Evolutionary conservation across 352 stramenopile species (phyloP), one percentile per base, ranked within the genome.

Genomic region (Salisapilia sapeloensis): DNA sequence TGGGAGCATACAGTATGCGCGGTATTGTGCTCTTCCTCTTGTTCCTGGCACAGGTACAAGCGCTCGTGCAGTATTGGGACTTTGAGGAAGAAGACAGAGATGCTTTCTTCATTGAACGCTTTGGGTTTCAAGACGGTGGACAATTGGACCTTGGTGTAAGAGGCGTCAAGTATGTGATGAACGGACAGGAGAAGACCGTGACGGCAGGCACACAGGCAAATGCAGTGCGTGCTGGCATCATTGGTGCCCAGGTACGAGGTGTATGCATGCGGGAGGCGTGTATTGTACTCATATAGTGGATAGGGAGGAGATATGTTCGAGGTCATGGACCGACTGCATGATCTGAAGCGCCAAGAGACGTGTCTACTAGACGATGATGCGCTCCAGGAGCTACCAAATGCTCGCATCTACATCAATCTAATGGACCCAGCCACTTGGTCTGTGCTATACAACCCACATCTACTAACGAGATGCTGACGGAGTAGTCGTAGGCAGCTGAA

Each of bases 61-160:
- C 25, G 14, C 18, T 11, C 16, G 24, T 38, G 44, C 81, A 94
- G 46, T 48, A 60, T 14, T 83, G 82, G 60, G 26, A 19, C 19
- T 85, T 93, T 31, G 38, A 47, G 13, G 29, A 49, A 14, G 83
- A 95, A 36, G 53, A 70, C 38, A 65, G 78, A 16, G 34, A 46
- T 22, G 50, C 89, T 29, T 95, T 94, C 50, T 51, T 87, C 27
- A 66, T 95, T 27, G 83, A 95, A 48, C 77, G 72, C 48, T 95
- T 95, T 41, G 82, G 79, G 24, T 93, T 95, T 26, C 50, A 61
- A 6, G 45, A 51, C 4, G 35, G 42, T 8, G 81, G 79, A 4
- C 44, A 50, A 24, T 62, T 93, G 46, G 56, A 91, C 37, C 40
- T 93, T 18, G 55, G 43, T n/a, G 60, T 94, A 13, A 48, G 42